Conservation (phyloP, 495 filamentous ascomycete species). For the Penicillium robsamsonii region DNA sequence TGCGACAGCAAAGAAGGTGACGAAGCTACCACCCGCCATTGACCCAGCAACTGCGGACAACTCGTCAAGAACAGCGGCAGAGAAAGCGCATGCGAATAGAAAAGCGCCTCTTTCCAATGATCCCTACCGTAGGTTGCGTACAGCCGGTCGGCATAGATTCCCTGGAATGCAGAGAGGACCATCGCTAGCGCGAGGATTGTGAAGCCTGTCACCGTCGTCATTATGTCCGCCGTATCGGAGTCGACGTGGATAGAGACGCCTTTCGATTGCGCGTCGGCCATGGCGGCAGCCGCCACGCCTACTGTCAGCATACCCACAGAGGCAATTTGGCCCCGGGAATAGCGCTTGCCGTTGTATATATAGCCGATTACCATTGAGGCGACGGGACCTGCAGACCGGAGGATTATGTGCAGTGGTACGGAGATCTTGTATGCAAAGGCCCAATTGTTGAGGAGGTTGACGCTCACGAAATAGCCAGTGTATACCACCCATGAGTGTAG, state of each 20-base stretch:
- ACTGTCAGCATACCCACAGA: constrained; percentile 79
- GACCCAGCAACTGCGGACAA: constrained; percentile 41
- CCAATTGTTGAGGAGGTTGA: constrained; percentile 95
- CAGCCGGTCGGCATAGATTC: constrained; percentile 86
- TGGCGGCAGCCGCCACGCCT: constrained; percentile 81
- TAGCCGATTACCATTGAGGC: constrained; percentile 87
- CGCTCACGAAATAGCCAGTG: constrained; percentile 85
- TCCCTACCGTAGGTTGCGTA: constrained; percentile 76
- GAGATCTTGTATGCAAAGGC: constrained; percentile 96
- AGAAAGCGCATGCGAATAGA: constrained; percentile 83
- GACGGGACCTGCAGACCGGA: constrained; percentile 91
- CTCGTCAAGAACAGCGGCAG: constrained; percentile 63
- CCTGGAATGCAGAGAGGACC: constrained; percentile 88
- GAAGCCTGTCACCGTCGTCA: constrained; percentile 69
- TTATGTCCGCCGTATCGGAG: constrained; percentile 15
- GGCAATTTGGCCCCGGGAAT: constrained; percentile 73
- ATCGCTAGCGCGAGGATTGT: constrained; percentile 84
- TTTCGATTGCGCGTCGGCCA: constrained; percentile 83
- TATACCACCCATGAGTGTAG: constrained; percentile 81
- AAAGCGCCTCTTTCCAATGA: constrained; percentile 94
- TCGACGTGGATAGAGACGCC: constrained; percentile 45
- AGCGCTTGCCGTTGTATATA: constrained; percentile 74
- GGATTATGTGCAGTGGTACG: constrained; percentile 94
- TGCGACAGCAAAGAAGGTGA: constrained; percentile 41
- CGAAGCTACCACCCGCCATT: constrained; percentile 49